Base-by-base conservation (phyloP, 345 rosid genomes). In the Sonneratia alba region DNA sequence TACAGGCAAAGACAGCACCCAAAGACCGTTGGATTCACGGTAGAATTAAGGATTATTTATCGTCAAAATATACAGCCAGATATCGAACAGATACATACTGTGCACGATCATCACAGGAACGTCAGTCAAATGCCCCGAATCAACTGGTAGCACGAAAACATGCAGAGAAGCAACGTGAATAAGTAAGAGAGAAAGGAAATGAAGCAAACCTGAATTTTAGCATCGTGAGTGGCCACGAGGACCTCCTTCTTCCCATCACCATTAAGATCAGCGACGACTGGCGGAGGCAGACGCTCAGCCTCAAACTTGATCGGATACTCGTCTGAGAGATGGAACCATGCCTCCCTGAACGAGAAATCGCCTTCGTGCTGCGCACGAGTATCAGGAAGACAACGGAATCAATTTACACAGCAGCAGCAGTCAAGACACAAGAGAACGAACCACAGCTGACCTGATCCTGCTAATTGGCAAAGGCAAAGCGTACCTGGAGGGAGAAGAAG, bases 401-500 rank as follows among this genome's bases (percentile, higher is more conserved):
- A 18, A 43, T 24, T 24, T 34, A 70, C 21, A 8, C 34, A 57
- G 63, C 8, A 40, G 10, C 51, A 67, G 48, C 70, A 67, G 38
- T 67, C 27, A 67, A 40, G 32, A 37, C 12, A 21, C 70, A 0
- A 43, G 36, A 42, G 66, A 38, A 43, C 15, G 11, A 36, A 48
- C 0, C 64, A 3, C 34, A 70, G 74, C 32, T 16, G 51, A 55
- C 27, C 57, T 2, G 43, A 37, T 71, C 13, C 37, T 18, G 49
- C 8, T 22, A 34, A 34, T 55, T 7, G 49, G 40, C 48, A 16
- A 12, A 3, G 34, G 40, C 32, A 7, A 62, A 56, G 75, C 63
- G 74, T 14, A 90, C 99, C 96, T 92, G 98, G 72, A 96, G 98
- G 77, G 96, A 92, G 91, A 96, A 96, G 95, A 96, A 92, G 72